phyloP scores from a whole-genome alignment of 1,139 yeast species.

The Yamadazyma spencermartinsiae region DNA sequence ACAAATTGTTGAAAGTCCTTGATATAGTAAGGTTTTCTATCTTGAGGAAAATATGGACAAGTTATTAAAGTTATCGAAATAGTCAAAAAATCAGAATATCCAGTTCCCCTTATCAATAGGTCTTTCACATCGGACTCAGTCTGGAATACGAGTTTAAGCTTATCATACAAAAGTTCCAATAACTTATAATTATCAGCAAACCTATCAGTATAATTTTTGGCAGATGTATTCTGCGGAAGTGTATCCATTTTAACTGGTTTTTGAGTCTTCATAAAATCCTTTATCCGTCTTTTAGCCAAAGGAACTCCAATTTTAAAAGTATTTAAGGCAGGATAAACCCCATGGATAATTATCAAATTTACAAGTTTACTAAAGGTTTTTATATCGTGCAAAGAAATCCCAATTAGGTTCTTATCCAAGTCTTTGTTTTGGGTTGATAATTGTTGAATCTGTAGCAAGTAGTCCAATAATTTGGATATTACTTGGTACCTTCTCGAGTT shows the following conservation, averaged over 20 bases:
- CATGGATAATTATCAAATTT: conserved; percentile 65
- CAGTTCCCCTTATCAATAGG: conserved; percentile 66
- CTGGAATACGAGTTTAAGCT: conserved; percentile 34
- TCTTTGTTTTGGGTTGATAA: conserved; percentile 26
- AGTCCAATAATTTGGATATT: conserved; percentile 29
- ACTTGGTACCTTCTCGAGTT: conserved; percentile 21
- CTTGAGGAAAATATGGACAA: conserved; percentile 31
- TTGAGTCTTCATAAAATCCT: conserved; percentile 35
- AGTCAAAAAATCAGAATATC: conserved; percentile 66
- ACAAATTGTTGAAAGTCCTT: conserved; percentile 17
- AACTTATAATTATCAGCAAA: conserved; percentile 23
- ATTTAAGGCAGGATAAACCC: conserved; percentile 67
- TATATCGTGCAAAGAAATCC: conserved; percentile 83
- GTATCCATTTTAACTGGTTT: conserved; percentile 24
- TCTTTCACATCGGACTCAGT: conserved; percentile 53
- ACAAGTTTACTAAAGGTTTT: conserved; percentile 66
- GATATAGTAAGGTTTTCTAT: conserved; percentile 10
- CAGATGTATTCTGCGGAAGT: conserved; percentile 12
- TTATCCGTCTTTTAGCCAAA: conserved; percentile 56
- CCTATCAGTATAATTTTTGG: conserved; percentile 16
- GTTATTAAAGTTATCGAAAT: conserved; percentile 53
- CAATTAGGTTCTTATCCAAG: conserved; percentile 45
- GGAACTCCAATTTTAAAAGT: conserved; percentile 63
- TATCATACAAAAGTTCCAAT: conserved; percentile 34
- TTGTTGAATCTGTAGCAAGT: conserved; percentile 37